These are phyloP conservation scores for Psilocybe azurescens DNA, from an alignment of 768 basidiomycete genomes.

Conservation along the genomic window DNA sequence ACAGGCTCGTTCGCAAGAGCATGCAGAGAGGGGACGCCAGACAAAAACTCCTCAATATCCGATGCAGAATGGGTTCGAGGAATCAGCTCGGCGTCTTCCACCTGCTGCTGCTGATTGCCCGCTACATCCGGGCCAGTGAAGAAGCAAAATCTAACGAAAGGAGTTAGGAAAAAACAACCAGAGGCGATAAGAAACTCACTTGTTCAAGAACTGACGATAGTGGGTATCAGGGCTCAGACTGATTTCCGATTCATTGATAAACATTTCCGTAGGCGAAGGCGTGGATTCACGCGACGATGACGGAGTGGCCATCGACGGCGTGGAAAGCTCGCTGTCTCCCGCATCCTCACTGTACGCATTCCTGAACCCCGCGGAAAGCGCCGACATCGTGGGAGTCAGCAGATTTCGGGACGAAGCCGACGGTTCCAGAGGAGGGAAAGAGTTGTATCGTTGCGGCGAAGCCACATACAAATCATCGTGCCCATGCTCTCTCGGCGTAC, in stretches of 20 bases:
- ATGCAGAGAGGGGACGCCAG: conserved; percentile 36
- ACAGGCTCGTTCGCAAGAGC: conserved; percentile 16
- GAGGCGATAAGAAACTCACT: conserved; percentile 46
- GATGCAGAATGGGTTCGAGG: conserved; percentile 55
- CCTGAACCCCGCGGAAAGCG: background rate
- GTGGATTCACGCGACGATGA: conserved; percentile 47
- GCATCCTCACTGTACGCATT: background rate
- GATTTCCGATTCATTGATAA: conserved; percentile 23
- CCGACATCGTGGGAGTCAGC: conserved; percentile 5
- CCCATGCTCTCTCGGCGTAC: conserved; percentile 40
- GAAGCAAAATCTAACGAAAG: conserved; percentile 70
- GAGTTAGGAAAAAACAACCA: conserved; percentile 17
- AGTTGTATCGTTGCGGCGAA: conserved; percentile 38
- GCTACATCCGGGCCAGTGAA: conserved; percentile 63
- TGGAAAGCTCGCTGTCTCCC: conserved; percentile 41
- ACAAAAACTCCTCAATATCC: conserved; percentile 56
- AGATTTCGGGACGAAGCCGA: conserved; percentile 1
- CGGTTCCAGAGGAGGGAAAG: conserved; percentile 38
- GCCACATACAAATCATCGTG: conserved; percentile 20
- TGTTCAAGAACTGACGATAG: conserved; percentile 69
- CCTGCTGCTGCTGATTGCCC: conserved; percentile 12
- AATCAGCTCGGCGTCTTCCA: conserved; percentile 14
- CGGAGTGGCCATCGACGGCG: conserved; percentile 51
- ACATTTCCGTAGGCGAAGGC: conserved; percentile 44
- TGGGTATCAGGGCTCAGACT: conserved; percentile 40